Evolutionary conservation across 495 filamentous ascomycete species (phyloP), one percentile per base, ranked within the genome.

Genomic region (Talaromyces trachyspermus): DNA sequence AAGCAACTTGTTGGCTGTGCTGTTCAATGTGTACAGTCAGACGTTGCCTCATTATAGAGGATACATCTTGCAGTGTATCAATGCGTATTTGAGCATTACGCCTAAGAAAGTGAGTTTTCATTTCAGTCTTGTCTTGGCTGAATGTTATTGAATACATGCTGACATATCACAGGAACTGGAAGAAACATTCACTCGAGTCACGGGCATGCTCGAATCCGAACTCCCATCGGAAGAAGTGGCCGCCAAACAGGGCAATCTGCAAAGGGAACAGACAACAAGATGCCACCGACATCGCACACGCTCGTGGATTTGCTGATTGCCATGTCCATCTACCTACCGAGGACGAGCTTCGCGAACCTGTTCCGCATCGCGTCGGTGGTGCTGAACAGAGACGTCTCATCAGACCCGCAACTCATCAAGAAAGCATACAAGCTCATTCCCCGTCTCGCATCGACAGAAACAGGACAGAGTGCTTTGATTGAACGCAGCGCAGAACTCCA

Each of bases 351-450:
- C 54, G 68, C 76, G 25, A 73, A 77, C 18, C 78, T 98, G 3
- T 95, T 97, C 66, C 76, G 74, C 48, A 86, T 96, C 49, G 86
- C 91, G 4, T 74, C 87, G 0, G 71, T 84, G 10, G 83, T 95
- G 42, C 77, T 97, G 46, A 79, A 83, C 54, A 83, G 80, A 53
- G 57, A 52, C 47, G 63, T n/a, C n/a, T n/a, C 60, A 24, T 58
- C 35, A 11, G 94, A 97, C 52, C 85, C 92, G 20, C 91, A 96
- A 58, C 73, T 98, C n/a, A 89, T 97, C 62, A 98, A 98, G 78
- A 98, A 98, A 68, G 91, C 92, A 3, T 98, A 97, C 73, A 96
- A 97, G 65, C 74, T 98, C 40, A 88, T 98, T 45, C 91, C 92
- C 6, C 80, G 91, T 24, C 77, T 98, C 35, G 84, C 86, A 2